phyloP scores from a whole-genome alignment of 805 yeast genomes.

The Candida orba region DNA sequence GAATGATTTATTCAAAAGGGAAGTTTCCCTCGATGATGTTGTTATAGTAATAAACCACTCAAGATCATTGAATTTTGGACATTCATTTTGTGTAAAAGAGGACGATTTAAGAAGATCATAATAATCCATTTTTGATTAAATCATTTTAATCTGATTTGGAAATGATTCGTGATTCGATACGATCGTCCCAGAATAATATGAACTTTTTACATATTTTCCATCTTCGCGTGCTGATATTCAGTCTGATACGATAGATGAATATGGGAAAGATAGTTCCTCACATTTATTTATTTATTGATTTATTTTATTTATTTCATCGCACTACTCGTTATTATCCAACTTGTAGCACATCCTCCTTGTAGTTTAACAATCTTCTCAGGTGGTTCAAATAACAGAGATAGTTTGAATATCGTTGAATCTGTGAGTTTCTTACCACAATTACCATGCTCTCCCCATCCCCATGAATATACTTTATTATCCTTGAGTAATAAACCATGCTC shows the following conservation, averaged over 20 bases:
- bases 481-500: slow-evolving; percentile 65
- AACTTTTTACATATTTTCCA: slow-evolving; percentile 76
- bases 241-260: slow-evolving; percentile 49
- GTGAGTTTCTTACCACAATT: slow-evolving; percentile 56
- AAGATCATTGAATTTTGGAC: not conserved
- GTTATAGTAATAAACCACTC: not conserved
- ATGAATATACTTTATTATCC: slow-evolving; percentile 41
- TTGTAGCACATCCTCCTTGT: slow-evolving; percentile 62
- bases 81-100: not conserved
- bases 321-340: slow-evolving; percentile 45
- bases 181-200: slow-evolving; percentile 52
- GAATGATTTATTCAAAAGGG: too few relatives aligned
- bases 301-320: slow-evolving; percentile 1
- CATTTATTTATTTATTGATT: slow-evolving; percentile 31
- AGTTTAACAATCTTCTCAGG: slow-evolving; percentile 29
- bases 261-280: slow-evolving; percentile 75
- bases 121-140: slow-evolving; percentile 1
- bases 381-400: slow-evolving; percentile 32
- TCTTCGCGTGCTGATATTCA: slow-evolving; percentile 34
- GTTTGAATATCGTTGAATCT: slow-evolving; percentile 22
- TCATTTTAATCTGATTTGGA: not conserved
- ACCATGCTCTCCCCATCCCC: slow-evolving; percentile 99
- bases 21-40: not conserved
- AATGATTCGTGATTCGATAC: slow-evolving; percentile 40
- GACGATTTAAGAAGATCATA: slow-evolving; percentile 16